Evolutionary conservation across 1,139 yeast genomes (phyloP).

Genomic region (Yamadazyma atmosphaerica): DNA sequence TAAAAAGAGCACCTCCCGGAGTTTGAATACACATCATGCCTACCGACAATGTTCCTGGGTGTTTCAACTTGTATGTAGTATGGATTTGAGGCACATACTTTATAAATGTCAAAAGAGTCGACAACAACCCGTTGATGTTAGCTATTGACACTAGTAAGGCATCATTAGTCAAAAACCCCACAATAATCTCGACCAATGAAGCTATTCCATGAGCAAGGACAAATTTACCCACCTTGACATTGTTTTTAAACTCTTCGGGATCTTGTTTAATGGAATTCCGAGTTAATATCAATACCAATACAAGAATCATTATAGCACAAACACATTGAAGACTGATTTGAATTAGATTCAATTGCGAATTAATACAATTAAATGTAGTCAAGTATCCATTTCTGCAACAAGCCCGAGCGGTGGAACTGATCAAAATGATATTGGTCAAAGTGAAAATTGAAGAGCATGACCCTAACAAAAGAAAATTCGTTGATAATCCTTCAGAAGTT

Average conservation of each 20-base stretch:
- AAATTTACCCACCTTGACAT: constrained; percentile 41
- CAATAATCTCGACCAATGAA: constrained; percentile 33
- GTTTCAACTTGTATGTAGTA: constrained; percentile 69
- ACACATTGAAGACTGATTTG: constrained; percentile 71
- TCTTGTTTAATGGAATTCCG: constrained; percentile 48
- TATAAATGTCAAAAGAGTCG: constrained; percentile 60
- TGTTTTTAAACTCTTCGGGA: constrained; percentile 41
- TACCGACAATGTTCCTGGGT: constrained; percentile 78
- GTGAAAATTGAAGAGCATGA: constrained; percentile 73
- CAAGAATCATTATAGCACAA: constrained; percentile 62
- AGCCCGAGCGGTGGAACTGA: constrained; percentile 54
- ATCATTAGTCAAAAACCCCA: constrained; percentile 27
- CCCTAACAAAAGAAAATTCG: constrained; percentile 70
- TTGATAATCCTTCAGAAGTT: constrained; percentile 79
- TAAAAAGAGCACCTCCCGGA: constrained; percentile 85
- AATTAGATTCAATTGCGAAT: constrained; percentile 65
- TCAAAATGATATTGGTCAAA: constrained; percentile 62
- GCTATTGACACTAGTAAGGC: constrained; percentile 44
- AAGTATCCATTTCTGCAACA: constrained; percentile 50
- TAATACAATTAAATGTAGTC: constrained; percentile 59
- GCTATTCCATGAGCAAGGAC: constrained; percentile 36
- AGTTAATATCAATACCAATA: constrained; percentile 53
- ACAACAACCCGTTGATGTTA: constrained; percentile 59
- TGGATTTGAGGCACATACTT: constrained; percentile 82
- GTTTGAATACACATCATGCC: constrained; percentile 87